Evolutionary conservation across 441 rosid species (phyloP), one percentile per base, ranked within the genome.

Genomic region (Viola pubescens): DNA sequence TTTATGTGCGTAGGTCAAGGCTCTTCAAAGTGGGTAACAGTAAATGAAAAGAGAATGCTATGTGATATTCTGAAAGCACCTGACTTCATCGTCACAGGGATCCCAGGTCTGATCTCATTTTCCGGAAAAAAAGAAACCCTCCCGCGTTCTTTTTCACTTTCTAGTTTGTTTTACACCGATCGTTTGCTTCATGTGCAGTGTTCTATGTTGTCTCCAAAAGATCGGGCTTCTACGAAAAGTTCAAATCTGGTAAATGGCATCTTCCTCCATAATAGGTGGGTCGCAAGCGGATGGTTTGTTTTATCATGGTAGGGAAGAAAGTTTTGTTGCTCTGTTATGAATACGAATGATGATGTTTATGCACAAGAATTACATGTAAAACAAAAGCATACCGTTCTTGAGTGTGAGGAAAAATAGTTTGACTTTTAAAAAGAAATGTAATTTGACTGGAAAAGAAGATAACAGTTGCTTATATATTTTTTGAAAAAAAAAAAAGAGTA

Each of bases 161-260:
- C 7, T 54, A 16, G 45, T 56, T 37, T 37, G 13, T 5, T 55
- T 34, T 59, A 10, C 52, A 42, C 61, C 48, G 13, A 55, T 46
- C 58, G 7, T 40, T 51, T 46, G 53, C 9, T 7, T 14, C 49
- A 14, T 26, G 1, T 74, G 75, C 79, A 89, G 95, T 89, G 41
- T 89, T 87, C 60, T 85, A 81, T 50, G 65, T 82, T 8, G 84
- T 89, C 66, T 91, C 97, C 9, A 89, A 67, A 66, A 73, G 71
- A 56, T 83, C 95, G 39, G 67, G 73, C 74, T 85, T 82, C 68
- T 83, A 87, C 61, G 74, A 67, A 53, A 78, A 77, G 70, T 87
- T 91, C 77, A 79, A 49, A 59, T 72, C 85, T 39, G 94, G 94
- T 46, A 83, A 73, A 61, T 88, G 96, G 95, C 58, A 59, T 55